Evolutionary conservation across 1,284 basidiomycete species (phyloP).

Genomic region (Xerocomus minutiporus): DNA sequence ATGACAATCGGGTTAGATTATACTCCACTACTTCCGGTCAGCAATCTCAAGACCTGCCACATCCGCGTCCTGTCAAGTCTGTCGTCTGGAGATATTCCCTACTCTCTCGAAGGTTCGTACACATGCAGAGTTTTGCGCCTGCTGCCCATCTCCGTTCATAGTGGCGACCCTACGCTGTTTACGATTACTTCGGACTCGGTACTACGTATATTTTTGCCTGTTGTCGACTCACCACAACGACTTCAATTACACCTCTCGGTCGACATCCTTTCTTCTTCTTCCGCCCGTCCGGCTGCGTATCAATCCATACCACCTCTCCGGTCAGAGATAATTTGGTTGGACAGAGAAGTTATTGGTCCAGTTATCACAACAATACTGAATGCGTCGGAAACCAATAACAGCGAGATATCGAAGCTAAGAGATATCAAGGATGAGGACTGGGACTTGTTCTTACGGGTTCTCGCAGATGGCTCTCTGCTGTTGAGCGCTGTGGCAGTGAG

Average conservation of each 20-base stretch:
- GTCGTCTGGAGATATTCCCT: slow-evolving; percentile 67
- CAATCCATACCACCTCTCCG: slow-evolving; percentile 26
- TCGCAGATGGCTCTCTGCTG: slow-evolving; percentile 66
- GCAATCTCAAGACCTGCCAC: slow-evolving; percentile 59
- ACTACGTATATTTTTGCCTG: slow-evolving; percentile 80
- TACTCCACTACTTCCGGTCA: slow-evolving; percentile 70
- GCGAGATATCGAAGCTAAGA: slow-evolving; percentile 45
- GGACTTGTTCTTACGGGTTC: slow-evolving; percentile 74
- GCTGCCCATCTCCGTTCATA: slow-evolving; percentile 29
- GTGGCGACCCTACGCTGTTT: slow-evolving; percentile 73
- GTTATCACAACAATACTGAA: slow-evolving; percentile 42
- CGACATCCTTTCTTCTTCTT: slow-evolving; percentile 52
- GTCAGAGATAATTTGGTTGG: slow-evolving; percentile 61
- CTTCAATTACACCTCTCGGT: slow-evolving; percentile 80
- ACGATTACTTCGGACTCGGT: slow-evolving; percentile 73
- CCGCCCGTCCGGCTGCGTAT: slow-evolving; percentile 33
- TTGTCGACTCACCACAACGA: slow-evolving; percentile 80
- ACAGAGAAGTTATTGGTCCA: slow-evolving; percentile 52
- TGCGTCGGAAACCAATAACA: slow-evolving; percentile 27
- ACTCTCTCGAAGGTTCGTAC: slow-evolving; percentile 57
- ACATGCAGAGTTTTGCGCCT: background rate
- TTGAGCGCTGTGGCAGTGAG: slow-evolving; percentile 73
- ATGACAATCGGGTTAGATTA: slow-evolving; percentile 54
- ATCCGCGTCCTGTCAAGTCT: slow-evolving; percentile 61
- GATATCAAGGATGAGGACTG: slow-evolving; percentile 67